Evolutionary conservation across 129 eudicot genomes (phyloP), one percentile per base, ranked within the genome.

Genomic region (Flaveria trinervia): DNA sequence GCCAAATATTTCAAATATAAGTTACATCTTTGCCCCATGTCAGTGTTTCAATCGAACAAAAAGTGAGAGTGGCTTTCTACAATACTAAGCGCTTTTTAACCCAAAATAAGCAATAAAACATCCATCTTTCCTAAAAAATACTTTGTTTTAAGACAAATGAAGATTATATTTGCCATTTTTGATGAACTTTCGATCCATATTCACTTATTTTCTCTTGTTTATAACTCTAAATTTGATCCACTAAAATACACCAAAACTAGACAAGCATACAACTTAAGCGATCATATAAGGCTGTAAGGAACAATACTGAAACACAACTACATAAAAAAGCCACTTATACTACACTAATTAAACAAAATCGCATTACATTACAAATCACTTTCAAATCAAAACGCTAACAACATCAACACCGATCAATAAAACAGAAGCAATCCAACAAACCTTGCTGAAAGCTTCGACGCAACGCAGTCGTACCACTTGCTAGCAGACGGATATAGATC

Each of bases 401-500:
- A 15, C 60, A 45, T 23, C 54, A 43, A 60, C 9, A 18, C 11
- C 39, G 36, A 22, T 6, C 36, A 36, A 59, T 18, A 45, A 52
- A 49, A 0, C 7, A 57, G 71, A 2, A 2, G 25, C 26, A 2
- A 13, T 49, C 28, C 45, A 13, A 56, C 74, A 65, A 17, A 89
- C 97, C 99, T 91, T 65, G 88, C 1, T 12, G 89, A 85, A 10
- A 95, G 90, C 57, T 86, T 76, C 5, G 87, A 43, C 17, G 82
- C 81, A 48, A 95, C 85, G 49, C 82, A 46, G 9, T 74, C 80
- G 69, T 83, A 95, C 99, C 99, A 95, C 87, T 86, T 75, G 84
- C 92, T 82, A 39, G 93, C 99, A 80, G 81, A 87, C 9, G 99
- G 89, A 84, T 84, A 95, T 3, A 82, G 82, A 75, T 86, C 94